phyloP scores from a whole-genome alignment of 2,329 filamentous ascomycete genomes.

The Aspergillus sojae region DNA sequence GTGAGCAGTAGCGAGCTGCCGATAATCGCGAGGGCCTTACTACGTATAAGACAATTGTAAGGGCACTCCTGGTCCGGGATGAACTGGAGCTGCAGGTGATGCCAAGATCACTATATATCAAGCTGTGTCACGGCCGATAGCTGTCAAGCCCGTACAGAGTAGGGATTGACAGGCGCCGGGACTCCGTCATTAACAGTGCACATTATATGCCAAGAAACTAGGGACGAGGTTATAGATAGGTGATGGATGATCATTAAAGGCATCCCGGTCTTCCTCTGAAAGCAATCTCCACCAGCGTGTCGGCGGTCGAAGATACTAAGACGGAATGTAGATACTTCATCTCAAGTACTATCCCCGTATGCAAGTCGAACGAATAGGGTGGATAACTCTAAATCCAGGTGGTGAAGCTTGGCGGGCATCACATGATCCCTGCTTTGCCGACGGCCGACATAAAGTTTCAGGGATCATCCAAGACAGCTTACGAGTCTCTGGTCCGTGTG shows the following conservation, averaged over 20 bases:
- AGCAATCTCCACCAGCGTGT: too few species aligned
- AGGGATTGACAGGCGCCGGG: not conserved
- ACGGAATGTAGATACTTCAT: not conserved
- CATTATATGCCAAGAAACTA: too few species aligned
- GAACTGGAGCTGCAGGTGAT: not conserved
- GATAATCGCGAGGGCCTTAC: not conserved
- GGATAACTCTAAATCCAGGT: not conserved
- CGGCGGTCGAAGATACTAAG: too few species aligned
- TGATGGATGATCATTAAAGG: not conserved
- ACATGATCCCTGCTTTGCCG: not conserved
- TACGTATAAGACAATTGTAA: not conserved
- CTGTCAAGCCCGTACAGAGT: not conserved
- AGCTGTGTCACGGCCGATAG: not conserved
- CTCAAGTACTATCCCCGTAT: not conserved
- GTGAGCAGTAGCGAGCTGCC: not conserved
- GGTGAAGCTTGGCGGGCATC: slow-evolving; percentile 1
- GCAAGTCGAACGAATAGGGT: not conserved
- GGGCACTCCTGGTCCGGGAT: not conserved
- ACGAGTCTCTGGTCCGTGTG: slow-evolving; percentile 9
- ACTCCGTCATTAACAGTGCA: too few species aligned
- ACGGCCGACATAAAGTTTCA: not conserved
- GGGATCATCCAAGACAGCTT: slow-evolving; percentile 9
- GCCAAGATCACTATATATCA: not conserved
- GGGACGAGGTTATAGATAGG: too few species aligned
- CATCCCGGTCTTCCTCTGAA: too few species aligned